These are phyloP conservation scores for Apiospora rasikravindrae DNA, from an alignment of 2,329 filamentous ascomycete genomes.

Conservation along the genomic window DNA sequence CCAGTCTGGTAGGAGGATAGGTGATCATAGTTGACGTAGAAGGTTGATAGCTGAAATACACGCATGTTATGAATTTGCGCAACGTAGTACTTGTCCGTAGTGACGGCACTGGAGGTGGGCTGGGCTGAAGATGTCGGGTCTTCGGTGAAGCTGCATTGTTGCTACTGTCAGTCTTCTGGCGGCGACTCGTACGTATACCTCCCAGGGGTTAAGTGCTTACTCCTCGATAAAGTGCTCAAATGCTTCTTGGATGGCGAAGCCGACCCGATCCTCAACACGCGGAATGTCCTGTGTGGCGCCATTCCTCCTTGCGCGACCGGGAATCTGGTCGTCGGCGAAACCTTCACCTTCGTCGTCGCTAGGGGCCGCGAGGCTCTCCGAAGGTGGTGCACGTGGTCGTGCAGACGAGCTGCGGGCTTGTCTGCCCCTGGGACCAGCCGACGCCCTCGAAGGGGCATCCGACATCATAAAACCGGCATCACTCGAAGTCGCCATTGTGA, in stretches of 20 bases:
- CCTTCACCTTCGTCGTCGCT: constrained; percentile 65
- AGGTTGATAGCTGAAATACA: constrained; percentile 76
- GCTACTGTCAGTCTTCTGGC: background rate
- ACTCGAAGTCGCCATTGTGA: constrained; percentile 58
- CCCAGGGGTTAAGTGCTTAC: constrained; percentile 42
- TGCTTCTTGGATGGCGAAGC: constrained; percentile 73
- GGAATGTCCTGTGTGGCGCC: constrained; percentile 61
- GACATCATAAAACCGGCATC: constrained; percentile 64
- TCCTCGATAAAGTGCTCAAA: constrained; percentile 83
- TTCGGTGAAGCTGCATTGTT: constrained; percentile 61
- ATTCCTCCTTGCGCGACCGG: constrained; percentile 53
- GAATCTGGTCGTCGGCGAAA: constrained; percentile 69
- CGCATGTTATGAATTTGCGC: constrained; percentile 82
- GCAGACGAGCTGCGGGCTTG: constrained; percentile 56
- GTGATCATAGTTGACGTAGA: constrained; percentile 89
- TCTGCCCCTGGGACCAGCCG: constrained; percentile 50
- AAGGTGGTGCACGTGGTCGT: constrained; percentile 64
- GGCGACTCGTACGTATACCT: constrained; percentile 19
- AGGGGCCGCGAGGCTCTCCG: constrained; percentile 63
- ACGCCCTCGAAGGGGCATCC: constrained; percentile 53
- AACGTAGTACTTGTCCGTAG: constrained; percentile 83
- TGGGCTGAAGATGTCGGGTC: constrained; percentile 67
- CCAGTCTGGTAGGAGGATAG: constrained; percentile 78
- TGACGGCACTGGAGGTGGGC: constrained; percentile 70
- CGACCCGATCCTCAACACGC: constrained; percentile 77